Evolutionary conservation across 1,284 basidiomycete species (phyloP), one percentile per base, ranked within the genome.

Genomic region (Ganoderma leucocontextum): DNA sequence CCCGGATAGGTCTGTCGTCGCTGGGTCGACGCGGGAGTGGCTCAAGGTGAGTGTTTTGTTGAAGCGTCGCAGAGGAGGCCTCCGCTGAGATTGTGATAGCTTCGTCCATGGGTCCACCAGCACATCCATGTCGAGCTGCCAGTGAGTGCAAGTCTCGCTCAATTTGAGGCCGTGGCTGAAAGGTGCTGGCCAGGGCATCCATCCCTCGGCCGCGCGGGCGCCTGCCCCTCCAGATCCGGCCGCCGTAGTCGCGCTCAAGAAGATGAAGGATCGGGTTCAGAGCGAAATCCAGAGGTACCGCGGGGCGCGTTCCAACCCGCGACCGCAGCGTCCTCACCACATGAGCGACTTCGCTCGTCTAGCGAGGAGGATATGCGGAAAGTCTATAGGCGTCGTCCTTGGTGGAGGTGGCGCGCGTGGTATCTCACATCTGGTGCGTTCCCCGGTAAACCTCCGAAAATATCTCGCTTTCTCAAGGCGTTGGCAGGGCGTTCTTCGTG

Each of bases 381-480:
- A 92, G 77, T 96, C 95, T 15, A 94, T 99, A 67, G 98, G 97
- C 1, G 84, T 99, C 41, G 96, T 99, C 4, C 87, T 99, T 0
- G 97, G 97, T 22, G 97, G 97, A 15, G 98, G 97, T 15, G 97
- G 98, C 9, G 98, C 97, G 7, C 89, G 98, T 64, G 97, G 97
- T 36, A 91, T 99, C 72, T 92, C 96, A 0, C 98, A 99, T 82
- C 82, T 99, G 70, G 95, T 96, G 75, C 76, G 85, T 77, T n/a
- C 22, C 8, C 47, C 38, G 22, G 25, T 7, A 25, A 17, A 9
- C 41, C 60, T 15, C 3, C 60, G 41, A 25, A 38, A 17, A 36
- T 3, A 13, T 38, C 65, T 75, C n/a, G 74, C 44, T 33, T 42
- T 69, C 60, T 60, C 38, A 60, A 13, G 53, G 35, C 9, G 22